Evolutionary conservation across 306 rosid genomes (phyloP), one percentile per base, ranked within the genome.

Genomic region (Cotoneaster glaucophyllus): DNA sequence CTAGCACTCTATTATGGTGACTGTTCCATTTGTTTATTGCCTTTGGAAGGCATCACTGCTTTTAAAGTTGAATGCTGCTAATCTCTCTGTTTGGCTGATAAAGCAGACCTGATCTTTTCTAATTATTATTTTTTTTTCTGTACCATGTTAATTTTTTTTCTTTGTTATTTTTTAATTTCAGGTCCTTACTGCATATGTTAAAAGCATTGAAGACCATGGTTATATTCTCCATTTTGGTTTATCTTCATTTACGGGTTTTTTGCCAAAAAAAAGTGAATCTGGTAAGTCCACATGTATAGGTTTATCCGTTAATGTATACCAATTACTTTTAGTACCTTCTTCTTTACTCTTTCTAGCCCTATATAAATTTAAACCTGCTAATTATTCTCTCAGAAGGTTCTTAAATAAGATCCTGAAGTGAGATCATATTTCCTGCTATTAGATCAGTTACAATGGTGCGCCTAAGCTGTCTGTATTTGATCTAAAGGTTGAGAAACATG

Each of bases 131-230:
- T 2, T 14, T 61, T 13, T 2, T 61, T 61, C 14, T 26, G 8
- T 12, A 26, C 19, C 7, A 19, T 26, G 32, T 61, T 61, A 12
- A 24, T n/a, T 41, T 66, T 74, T 74, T 77, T 32, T 25, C 65
- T 50, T 43, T 56, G 6, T 29, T n/a, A 9, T 69, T 70, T 39
- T 72, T 63, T 21, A 19, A 76, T 74, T 86, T 65, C 92, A 95
- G 97, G 93, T 95, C 73, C 84, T 92, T 69, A 69, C 87, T 67
- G 91, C 97, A 71, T 95, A 92, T 75, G 90, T 95, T 65, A 95
- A 90, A 83, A 95, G 99, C 82, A 82, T 92, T 64, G 97, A 95
- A 86, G 99, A 95, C 74, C 97, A 95, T 84, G 99, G 99, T 65
- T 95, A 85, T 84, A 90, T 92, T 85, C 99, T 95, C 88, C 92